phyloP scores from a whole-genome alignment of 208 protist genomes.

The Porcisia deanei region DNA sequence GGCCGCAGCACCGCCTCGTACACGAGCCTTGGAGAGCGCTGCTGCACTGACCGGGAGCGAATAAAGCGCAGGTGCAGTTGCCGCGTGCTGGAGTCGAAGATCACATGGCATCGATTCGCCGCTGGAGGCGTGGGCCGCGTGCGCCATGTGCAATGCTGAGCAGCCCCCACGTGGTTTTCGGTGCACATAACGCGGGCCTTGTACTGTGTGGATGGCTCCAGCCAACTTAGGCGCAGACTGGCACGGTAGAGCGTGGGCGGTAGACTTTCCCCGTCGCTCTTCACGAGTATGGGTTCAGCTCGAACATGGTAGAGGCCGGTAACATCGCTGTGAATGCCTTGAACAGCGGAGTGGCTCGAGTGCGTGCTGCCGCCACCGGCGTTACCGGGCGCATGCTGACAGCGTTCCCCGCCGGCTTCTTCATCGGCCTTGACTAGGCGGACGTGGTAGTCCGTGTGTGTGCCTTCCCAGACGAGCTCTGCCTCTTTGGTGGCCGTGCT shows the following conservation, averaged over 20 bases:
- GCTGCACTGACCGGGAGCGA: background rate
- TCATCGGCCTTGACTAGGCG: background rate
- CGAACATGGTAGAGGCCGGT: background rate
- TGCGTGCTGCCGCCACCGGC: too few species aligned
- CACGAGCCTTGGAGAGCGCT: background rate
- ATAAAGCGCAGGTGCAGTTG: slow-evolving; percentile 14
- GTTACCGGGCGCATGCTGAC: background rate
- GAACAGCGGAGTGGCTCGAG: too few species aligned
- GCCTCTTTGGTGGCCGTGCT: background rate
- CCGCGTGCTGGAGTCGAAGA: slow-evolving; percentile 21
- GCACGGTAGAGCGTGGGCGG: slow-evolving; percentile 5
- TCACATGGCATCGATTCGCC: background rate
- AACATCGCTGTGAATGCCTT: background rate
- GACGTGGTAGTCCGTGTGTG: slow-evolving; percentile 1
- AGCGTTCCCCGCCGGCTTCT: background rate
- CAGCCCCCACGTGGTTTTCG: slow-evolving; percentile 6
- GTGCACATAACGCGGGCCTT: slow-evolving; percentile 3
- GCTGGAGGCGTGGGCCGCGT: slow-evolving; percentile 3
- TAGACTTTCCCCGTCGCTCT: background rate
- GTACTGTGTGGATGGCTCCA: slow-evolving; percentile 10
- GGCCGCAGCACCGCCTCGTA: slow-evolving; percentile 11
- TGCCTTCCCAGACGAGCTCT: slow-evolving; percentile 20
- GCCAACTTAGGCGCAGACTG: slow-evolving; percentile 1
- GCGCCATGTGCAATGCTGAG: background rate
- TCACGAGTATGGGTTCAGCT: background rate